phyloP scores from a whole-genome alignment of 805 yeast species.

The Candida insectalens region DNA sequence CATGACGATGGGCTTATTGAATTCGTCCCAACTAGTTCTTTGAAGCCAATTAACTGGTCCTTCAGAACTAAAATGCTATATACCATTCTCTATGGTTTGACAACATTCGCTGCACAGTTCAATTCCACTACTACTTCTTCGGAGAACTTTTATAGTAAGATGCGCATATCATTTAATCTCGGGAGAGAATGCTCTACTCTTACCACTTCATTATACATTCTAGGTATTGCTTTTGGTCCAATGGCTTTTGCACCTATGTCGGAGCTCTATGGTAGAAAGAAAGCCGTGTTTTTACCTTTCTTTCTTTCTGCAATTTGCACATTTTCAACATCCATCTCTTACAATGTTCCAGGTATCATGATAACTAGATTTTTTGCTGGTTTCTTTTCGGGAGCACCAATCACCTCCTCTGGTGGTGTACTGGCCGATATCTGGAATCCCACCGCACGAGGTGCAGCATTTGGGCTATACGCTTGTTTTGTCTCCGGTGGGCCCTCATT shows the following conservation, averaged over 20 bases:
- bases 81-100: conserved; percentile 29
- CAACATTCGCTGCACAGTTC: conserved; percentile 35
- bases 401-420: conserved; percentile 52
- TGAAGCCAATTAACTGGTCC: conserved; percentile 30
- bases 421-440: conserved; percentile 48
- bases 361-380: conserved; percentile 53
- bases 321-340: conserved; percentile 41
- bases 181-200: conserved; percentile 38
- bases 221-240: conserved; percentile 65
- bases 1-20: too few species aligned
- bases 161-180: conserved; percentile 26
- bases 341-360: conserved; percentile 39
- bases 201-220: conserved; percentile 47
- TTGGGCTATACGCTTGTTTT: conserved; percentile 37
- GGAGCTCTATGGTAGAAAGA: conserved; percentile 34
- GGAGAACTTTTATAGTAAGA: conserved; percentile 20
- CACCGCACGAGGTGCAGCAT: conserved; percentile 41
- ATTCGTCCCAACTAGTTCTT: too few species aligned
- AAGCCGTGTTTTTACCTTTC: conserved; percentile 34
- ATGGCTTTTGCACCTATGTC: conserved; percentile 54
- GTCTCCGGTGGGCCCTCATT: conserved; percentile 59
- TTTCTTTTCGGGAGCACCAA: conserved; percentile 48
- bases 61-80: conserved; percentile 24
- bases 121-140: conserved; percentile 42
- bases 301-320: conserved; percentile 30